Base-by-base conservation (phyloP, 2,329 filamentous ascomycete species). In the Aciculosporium take region DNA sequence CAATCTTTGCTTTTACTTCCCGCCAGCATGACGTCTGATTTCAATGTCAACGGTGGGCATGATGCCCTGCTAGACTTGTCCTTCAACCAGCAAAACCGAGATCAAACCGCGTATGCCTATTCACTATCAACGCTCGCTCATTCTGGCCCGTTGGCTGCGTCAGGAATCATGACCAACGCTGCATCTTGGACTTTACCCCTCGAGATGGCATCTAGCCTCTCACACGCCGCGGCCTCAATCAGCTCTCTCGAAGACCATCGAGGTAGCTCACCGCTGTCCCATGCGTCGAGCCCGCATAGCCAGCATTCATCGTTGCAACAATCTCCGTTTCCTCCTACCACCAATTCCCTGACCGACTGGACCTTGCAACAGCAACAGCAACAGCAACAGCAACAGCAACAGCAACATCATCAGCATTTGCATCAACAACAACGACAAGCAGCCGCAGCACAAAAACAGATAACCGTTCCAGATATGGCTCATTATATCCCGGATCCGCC, bases 51-150 rank as follows among this genome's bases (percentile, higher is more conserved):
- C 57, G 67, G 66, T 61, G 58, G 61, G 56, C 69, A 67, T 60
- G 73, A 79, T 59, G 71, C 67, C 57, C 68, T 79, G 56, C 57
- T 79, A 56, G 74, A 79, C 56, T 65, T 79, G 56, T 69, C 63
- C 52, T 79, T 70, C 62, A 71, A 79, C 57, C 68, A 68, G 54
- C 67, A 69, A 61, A 67, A 73, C 51, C 68, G 69, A 56, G 74
- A 73, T 55, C 66, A 69, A 48, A 67, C 65, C 59, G 66, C 64
- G 40, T 65, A 53, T 50, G 50, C 53, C 46, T 55, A 50, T 33
- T 45, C 48, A 44, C 9, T 38, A 27, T 41, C 45, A 8, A 33
- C 47, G 21, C 41, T 43, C 18, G 40, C 48, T 43, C 55, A 58
- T 40, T 58, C 58, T 43, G 59, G 55, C 49, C 56, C 60, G 37